Evolutionary conservation across 768 basidiomycete genomes (phyloP).

Genomic region (Tylopilus sp.): DNA sequence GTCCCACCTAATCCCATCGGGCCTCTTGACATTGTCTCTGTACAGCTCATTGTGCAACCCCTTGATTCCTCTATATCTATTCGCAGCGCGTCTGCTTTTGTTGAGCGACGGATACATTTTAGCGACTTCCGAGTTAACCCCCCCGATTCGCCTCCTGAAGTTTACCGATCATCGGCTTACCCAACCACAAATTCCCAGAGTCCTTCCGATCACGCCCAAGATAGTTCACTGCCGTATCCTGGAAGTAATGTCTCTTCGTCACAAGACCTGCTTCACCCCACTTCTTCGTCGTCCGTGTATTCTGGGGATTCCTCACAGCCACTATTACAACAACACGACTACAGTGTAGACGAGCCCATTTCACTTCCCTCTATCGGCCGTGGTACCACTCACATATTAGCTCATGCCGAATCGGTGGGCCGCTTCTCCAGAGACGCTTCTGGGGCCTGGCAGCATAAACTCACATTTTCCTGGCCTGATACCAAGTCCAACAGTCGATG

Average conservation of each 20-base stretch:
- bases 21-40: constrained; percentile 68
- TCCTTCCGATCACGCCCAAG: constrained; percentile 28
- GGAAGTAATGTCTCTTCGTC: constrained; percentile 14
- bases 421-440: constrained; percentile 52
- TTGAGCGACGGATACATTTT: constrained; percentile 71
- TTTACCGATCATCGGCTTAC: constrained; percentile 18
- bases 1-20: constrained; percentile 59
- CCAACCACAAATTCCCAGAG: constrained; percentile 21
- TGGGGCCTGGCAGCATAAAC: constrained; percentile 60
- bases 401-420: constrained; percentile 57
- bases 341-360: constrained; percentile 9
- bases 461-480: constrained; percentile 72
- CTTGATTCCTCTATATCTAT: constrained; percentile 54
- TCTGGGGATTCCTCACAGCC: constrained; percentile 27
- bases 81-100: constrained; percentile 58
- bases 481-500: constrained; percentile 67
- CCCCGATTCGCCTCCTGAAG: constrained; percentile 22
- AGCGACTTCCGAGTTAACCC: constrained; percentile 35
- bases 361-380: constrained; percentile 18
- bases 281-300: constrained; percentile 20
- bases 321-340: constrained; percentile 20
- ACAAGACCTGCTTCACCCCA: constrained; percentile 18
- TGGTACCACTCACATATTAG: constrained; percentile 49
- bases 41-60: constrained; percentile 61
- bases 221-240: constrained; percentile 11